phyloP scores from a whole-genome alignment of 2,329 filamentous ascomycete species.

The Massarina eburnea region DNA sequence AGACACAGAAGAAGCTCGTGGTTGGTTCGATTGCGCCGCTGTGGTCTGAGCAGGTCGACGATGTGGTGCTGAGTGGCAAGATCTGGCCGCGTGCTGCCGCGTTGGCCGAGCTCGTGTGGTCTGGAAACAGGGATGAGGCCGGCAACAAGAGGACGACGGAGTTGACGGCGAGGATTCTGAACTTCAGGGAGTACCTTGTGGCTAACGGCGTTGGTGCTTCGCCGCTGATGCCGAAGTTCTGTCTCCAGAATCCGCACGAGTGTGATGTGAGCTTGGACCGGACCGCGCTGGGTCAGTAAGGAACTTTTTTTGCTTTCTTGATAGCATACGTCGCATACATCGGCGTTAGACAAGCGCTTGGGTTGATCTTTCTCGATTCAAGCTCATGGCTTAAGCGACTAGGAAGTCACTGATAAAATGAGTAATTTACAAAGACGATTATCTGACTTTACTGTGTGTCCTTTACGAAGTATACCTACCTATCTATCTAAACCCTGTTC shows the following conservation, averaged over 20 bases:
- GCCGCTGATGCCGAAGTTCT: slow-evolving; percentile 60
- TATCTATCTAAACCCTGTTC: too few relatives aligned
- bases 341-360: too few relatives aligned
- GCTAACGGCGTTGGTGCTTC: slow-evolving; percentile 56
- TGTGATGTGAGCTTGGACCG: slow-evolving; percentile 60
- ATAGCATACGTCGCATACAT: too few relatives aligned
- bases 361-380: too few relatives aligned
- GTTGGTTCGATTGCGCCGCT: slow-evolving; percentile 56
- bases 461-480: too few relatives aligned
- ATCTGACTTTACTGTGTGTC: too few relatives aligned
- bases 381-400: too few relatives aligned
- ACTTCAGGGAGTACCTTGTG: slow-evolving; percentile 62
- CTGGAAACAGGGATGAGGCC: slow-evolving; percentile 53
- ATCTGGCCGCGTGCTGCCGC: slow-evolving; percentile 62
- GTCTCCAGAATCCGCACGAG: slow-evolving; percentile 58
- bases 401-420: too few relatives aligned
- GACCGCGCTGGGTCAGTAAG: slow-evolving; percentile 40
- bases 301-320: too few relatives aligned
- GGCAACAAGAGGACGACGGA: slow-evolving; percentile 56
- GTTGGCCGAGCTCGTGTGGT: slow-evolving; percentile 59
- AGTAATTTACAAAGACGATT: too few relatives aligned
- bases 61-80: slow-evolving; percentile 52
- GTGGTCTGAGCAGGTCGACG: slow-evolving; percentile 59
- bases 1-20: slow-evolving; percentile 50
- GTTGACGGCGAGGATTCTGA: slow-evolving; percentile 59